Base-by-base conservation (phyloP, 1,284 basidiomycete species). In the Fistulinella cinereoalba region DNA sequence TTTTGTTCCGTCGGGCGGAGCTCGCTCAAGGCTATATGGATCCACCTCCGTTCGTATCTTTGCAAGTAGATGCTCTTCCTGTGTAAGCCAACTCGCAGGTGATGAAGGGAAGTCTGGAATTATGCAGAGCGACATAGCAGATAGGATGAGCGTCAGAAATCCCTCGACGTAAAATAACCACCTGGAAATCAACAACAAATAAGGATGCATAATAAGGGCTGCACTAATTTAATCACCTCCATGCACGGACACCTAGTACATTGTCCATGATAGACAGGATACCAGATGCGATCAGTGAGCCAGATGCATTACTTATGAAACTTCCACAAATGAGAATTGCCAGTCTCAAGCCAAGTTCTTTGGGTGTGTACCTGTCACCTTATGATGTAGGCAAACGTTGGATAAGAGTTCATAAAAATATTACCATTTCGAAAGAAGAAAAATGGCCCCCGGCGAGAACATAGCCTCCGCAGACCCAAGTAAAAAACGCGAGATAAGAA, bases 261-360 rank as follows among this genome's bases (percentile, higher is more conserved):
- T 83, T 85, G 42, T 90, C 75, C 85, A 90, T 89, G 23, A 72
- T 71, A 47, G 76, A 71, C 52, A 88, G 70, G 43, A 88, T 85
- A 6, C 76, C 82, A 19, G 85, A 87, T 4, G 86, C 88, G 43
- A 90, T 79, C 8, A 92, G 71, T 1, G 86, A 74, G n/a, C 89
- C 87, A 61, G 92, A 91, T 2, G 88, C 90, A 68, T 91, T 93
- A 47, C 81, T 85, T 51, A 92, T 80, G 31, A 92, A 71, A 59
- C 74, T 81, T 11, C 87, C 88, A 55, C 79, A 82, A 49, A 79
- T 82, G 15, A 94, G 75, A 42, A 88, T 67, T 1, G 88, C 83
- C 28, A 83, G 88, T 48, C 91, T 75, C 32, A 85, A 66, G 25
- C 84, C 85, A 18, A 88, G 70, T 56, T 88, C 86, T 19, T 46